Percentiles rank a stretch among this genome's conserved stretches.
These are phyloP conservation scores for Neospora caninum DNA, from an alignment of 169 alveolate species.

Conservation along the genomic window DNA sequence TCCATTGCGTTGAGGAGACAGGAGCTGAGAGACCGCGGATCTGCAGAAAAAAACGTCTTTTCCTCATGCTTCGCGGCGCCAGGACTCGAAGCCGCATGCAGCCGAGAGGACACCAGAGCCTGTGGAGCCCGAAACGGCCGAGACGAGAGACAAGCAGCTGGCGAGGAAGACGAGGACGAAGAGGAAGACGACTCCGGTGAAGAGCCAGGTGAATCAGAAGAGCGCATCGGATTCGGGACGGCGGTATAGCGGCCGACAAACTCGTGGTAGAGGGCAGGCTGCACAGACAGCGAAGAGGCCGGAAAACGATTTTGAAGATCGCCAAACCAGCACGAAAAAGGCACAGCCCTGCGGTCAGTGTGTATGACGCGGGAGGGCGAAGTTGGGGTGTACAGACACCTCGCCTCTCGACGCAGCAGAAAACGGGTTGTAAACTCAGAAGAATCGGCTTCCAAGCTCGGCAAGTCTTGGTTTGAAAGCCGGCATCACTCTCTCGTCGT, in stretches of 20 bases:
- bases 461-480: no score
- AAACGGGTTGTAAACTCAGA: no score
- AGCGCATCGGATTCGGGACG: neutral
- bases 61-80: neutral
- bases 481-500: no score
- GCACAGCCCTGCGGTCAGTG: no score
- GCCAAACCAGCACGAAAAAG: no score
- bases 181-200: neutral
- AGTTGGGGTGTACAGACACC: no score
- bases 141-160: neutral
- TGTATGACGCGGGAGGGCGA: no score
- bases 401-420: no score
- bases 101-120: neutral
- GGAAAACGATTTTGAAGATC: neutral
- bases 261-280: slow-evolving; percentile 16
- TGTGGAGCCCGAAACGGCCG: neutral
- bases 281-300: neutral
- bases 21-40: neutral
- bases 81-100: neutral
- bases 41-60: neutral
- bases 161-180: neutral
- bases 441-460: no score
- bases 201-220: neutral
- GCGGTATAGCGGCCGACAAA: neutral
- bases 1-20: neutral